These are phyloP conservation scores for Leccinum rimulosum DNA, from an alignment of 768 basidiomycete genomes.

Conservation along the genomic window DNA sequence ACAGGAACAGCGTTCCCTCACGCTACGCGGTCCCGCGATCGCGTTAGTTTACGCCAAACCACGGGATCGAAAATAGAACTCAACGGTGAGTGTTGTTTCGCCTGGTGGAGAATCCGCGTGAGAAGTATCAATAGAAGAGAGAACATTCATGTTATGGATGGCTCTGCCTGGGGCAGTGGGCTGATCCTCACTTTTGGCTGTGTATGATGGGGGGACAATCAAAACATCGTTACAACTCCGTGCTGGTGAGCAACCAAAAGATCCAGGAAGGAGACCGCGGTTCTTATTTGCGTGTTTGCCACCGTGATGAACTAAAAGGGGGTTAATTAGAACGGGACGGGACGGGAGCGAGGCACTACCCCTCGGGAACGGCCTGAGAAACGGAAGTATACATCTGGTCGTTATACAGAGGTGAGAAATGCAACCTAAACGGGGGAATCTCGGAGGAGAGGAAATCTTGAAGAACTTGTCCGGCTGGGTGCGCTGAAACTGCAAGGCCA, in stretches of 20 bases:
- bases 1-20: neutral
- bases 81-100: neutral
- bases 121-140: neutral
- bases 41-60: neutral
- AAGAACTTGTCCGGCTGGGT: neutral
- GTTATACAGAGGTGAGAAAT: neutral
- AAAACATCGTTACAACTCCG: neutral
- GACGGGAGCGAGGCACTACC: neutral
- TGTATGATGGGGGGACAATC: neutral
- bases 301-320: neutral
- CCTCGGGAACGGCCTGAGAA: neutral
- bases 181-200: neutral
- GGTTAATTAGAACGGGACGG: neutral
- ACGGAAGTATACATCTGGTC: neutral
- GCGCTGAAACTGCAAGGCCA: neutral
- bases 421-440: neutral
- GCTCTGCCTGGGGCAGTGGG: neutral
- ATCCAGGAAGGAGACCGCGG: neutral
- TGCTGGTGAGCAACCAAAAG: neutral
- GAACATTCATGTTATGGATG: neutral
- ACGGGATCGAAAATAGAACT: neutral
- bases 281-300: no score
- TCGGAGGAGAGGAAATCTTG: neutral
- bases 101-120: neutral
- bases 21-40: neutral